Base-by-base conservation (phyloP, 371 early-diverging fungal species). In the Vittaforma corneae region DNA sequence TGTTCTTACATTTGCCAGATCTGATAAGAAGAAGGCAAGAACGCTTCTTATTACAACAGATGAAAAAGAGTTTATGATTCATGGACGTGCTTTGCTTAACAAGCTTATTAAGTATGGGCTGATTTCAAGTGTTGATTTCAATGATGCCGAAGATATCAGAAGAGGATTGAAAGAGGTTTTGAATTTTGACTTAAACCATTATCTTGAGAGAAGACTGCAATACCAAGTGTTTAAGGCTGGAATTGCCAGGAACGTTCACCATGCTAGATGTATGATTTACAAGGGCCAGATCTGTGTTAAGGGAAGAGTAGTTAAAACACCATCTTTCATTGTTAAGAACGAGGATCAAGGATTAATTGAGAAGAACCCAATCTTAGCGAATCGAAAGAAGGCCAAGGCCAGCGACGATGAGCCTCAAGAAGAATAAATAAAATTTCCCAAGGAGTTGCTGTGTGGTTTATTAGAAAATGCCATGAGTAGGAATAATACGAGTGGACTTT, bases 21-120 rank as follows among this genome's bases (percentile, higher is more conserved):
- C 92, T 84, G 91, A 96, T 79, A 95, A 96, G 84, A 90, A 91
- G 87, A 91, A 94, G 77, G 97, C 97, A 77, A 91, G 93, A 89
- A 93, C 92, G 82, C 87, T 98, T 70, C 85, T 98, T 71, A 98
- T 90, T 68, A 83, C 92, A 68, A 91, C 90, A 64, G 87, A 87
- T 77, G 90, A 93, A 84, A 90, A 94, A 78, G 87, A 93, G 77
- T 86, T 90, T 70, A 93, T 95, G 65, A 93, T 93, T 77, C 92
- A 92, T 83, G 94, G 95, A 82, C 92, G 97, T 79, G 93, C 94
- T 62, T 84, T 98, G 65, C 91, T 96, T 77, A 86, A 93, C 75
- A 89, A 93, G 77, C 85, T 96, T 75, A 90, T 93, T 77, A 90
- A 92, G 80, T 87, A 88, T 66, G 95, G 95, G 82, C 89, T 97